Evolutionary conservation across 805 yeast genomes (phyloP), one percentile per base, ranked within the genome.

Genomic region (Teunomyces gatunensis): DNA sequence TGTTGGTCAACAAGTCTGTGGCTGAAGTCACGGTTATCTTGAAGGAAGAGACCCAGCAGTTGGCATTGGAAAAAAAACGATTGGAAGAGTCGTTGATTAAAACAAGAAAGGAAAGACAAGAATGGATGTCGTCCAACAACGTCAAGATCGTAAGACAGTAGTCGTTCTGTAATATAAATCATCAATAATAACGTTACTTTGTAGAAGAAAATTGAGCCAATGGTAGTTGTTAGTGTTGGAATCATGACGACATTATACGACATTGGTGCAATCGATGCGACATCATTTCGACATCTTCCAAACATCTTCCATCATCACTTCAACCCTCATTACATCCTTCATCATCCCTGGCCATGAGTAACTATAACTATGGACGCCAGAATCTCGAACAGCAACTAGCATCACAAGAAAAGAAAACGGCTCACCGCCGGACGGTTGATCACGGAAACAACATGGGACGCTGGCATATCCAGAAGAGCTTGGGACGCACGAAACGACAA

Each of bases 1-100:
- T 91, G 3, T 74, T 92, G 28, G 87, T 91, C 13, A 95, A 90
- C 60, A 84, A 87, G 54, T 77, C 83, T 3, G 94, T 89, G 4
- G 83, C 77, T n/a, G 89, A 87, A 35, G 94, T 91, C 3, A 67
- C 77, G 21, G 84, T 84, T 10, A 74, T 84, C 9, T 67, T 89
- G 46, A 73, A 77, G 44, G 72, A 79, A 21, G 89, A 87, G 55
- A 58, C 73, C 18, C 64, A 65, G 4, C 51, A 36, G 3, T 57
- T 69, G 47, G 54, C 50, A 20, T 50, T 48, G 4, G 58, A 62
- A 42, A 61, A 57, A 36, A 62, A 53, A 21, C 53, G 47, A 25
- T 47, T 61, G 34, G 72, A 66, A 43, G 58, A 59, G 28, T 60
- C 58, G 33, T 56, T 71, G 51, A 50, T 49, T 3, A 53, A 53